Percentiles rank a stretch among this genome's conserved stretches.
These are phyloP conservation scores for Peltaster fructicola DNA, from an alignment of 2,329 filamentous ascomycete species.

Conservation along the genomic window DNA sequence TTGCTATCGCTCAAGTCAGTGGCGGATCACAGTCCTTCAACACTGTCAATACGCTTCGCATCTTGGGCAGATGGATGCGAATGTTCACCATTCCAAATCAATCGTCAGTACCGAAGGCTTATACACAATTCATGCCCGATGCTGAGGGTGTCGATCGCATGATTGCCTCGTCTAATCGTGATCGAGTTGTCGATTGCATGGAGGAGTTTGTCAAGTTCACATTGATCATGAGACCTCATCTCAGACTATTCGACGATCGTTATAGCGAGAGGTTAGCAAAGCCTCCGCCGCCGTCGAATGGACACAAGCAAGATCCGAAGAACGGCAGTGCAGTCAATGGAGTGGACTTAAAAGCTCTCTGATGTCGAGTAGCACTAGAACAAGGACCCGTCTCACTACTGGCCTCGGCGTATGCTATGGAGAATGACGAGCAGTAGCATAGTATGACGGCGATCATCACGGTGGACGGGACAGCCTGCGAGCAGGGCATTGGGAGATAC, in stretches of 20 bases:
- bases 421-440: too few species aligned
- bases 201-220: conserved; percentile 56
- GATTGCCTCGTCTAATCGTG: conserved; percentile 11
- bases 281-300: too few species aligned
- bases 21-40: conserved; percentile 53
- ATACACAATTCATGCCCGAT: conserved; percentile 37
- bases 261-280: conserved; percentile 47
- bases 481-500: too few species aligned
- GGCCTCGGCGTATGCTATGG: too few species aligned
- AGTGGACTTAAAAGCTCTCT: too few species aligned
- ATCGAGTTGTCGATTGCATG: conserved; percentile 27
- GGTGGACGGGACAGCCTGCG: too few species aligned
- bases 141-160: conserved; percentile 14
- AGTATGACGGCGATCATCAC: too few species aligned
- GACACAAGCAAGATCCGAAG: too few species aligned
- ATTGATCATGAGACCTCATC: conserved; percentile 43
- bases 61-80: conserved; percentile 42
- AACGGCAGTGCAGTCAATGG: too few species aligned
- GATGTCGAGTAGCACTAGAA: too few species aligned
- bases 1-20: conserved; percentile 44
- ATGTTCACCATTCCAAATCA: conserved; percentile 42
- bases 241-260: conserved; percentile 43
- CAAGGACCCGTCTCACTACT: too few species aligned
- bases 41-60: conserved; percentile 45
- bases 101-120: conserved; percentile 44